Percentiles rank a stretch among this genome's conserved stretches.
phyloP scores from a whole-genome alignment of 441 rosid genomes.

The Erodium chrysanthum region DNA sequence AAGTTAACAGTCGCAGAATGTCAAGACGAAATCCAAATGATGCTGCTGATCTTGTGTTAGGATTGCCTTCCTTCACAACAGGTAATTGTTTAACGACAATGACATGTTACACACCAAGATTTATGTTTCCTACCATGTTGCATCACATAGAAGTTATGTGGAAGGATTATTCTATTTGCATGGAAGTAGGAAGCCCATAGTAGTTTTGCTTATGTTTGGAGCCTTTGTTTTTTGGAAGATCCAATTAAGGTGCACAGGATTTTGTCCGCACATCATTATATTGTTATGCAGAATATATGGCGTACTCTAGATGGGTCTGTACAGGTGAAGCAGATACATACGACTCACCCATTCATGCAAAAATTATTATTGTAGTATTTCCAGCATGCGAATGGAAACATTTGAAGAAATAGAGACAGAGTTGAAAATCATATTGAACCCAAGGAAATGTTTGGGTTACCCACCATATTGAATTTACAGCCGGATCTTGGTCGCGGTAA shows the following conservation, averaged over 20 bases:
- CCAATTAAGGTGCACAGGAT: not conserved
- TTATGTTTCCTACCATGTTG: constrained; percentile 3
- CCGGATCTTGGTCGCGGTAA: not conserved
- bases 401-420: not conserved
- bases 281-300: not conserved
- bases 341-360: not conserved
- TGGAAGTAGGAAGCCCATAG: not conserved
- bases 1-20: constrained; percentile 50
- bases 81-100: constrained; percentile 32
- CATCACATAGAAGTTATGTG: not conserved
- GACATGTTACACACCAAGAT: not conserved
- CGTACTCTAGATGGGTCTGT: constrained; percentile 4
- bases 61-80: constrained; percentile 72
- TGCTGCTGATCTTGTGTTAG: constrained; percentile 61
- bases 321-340: not conserved
- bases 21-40: constrained; percentile 62
- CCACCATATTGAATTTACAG: not conserved
- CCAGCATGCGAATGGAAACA: constrained; percentile 1
- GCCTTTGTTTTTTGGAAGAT: not conserved
- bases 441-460: not conserved
- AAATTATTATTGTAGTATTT: not conserved
- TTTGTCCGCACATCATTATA: not conserved
- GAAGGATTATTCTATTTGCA: not conserved
- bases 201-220: not conserved
- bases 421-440: not conserved